Base-by-base conservation (phyloP, 768 basidiomycete genomes). In the Myochromella boudieri region DNA sequence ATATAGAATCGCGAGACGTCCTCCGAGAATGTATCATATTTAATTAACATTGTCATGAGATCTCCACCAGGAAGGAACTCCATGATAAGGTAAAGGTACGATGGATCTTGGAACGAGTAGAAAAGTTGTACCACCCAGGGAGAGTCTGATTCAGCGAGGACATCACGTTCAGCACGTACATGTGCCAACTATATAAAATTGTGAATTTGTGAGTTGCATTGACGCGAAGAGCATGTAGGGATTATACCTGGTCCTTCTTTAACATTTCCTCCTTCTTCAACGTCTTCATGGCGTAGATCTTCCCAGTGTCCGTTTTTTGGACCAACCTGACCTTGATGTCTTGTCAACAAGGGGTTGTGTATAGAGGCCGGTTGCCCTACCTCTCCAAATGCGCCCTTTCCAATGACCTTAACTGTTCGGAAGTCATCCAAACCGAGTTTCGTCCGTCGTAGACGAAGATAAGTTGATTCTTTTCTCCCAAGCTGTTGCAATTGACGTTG, bases 21-120 rank as follows among this genome's bases (percentile, higher is more conserved):
- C 68, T 98, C 95, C 0, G 91, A 91, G 69, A 98, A 98, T 0
- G 95, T 97, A 64, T 97, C 97, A 68, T 98, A 97, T 69, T 98
- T 97, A 77, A 98, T 97, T 48, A 97, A 76, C 95, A 98, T 98
- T 3, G 95, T 97, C 97, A 99, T 97, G 51, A 98, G 75, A 64
- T 99, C 97, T 25, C 97, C 97, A 37, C 97, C 97, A 45, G 95
- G 95, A 37, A 99, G 76, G 68, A 95, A 99, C 70, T 98, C 97
- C 97, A 98, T 98, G 72, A 98, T 89, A 44, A 99, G 77, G 70
- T 98, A 99, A 20, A 99, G 79, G 57, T 88, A 92, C 42, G 85
- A 72, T 1, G 88, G 72, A 64, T 98, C 97, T 64, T 98, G 97
- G 75, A 98, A 98, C n/a, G 94, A 97, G 68, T 95, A 97, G 69